These are phyloP conservation scores for Aspergillus tanneri DNA, from an alignment of 2,329 filamentous ascomycete genomes.

Conservation along the genomic window DNA sequence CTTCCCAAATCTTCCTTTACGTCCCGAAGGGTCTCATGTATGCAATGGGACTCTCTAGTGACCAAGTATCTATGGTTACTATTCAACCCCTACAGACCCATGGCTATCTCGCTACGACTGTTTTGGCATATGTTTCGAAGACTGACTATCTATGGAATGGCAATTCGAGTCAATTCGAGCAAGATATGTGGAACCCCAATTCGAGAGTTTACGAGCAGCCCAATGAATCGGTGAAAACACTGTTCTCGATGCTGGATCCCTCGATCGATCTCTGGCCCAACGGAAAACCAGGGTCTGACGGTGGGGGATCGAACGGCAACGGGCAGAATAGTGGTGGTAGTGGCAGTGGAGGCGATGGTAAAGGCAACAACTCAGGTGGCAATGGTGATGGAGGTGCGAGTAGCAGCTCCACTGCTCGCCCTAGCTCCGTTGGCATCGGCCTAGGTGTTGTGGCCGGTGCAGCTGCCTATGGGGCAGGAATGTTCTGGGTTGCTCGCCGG, in stretches of 20 bases:
- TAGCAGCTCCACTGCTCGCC: constrained; percentile 37
- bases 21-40: constrained; percentile 70
- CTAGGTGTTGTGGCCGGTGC: constrained; percentile 75
- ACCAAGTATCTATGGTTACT: constrained; percentile 65
- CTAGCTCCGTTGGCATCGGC: constrained; percentile 64
- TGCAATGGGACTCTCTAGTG: constrained; percentile 51
- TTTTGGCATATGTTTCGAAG: constrained; percentile 70
- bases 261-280: constrained; percentile 53
- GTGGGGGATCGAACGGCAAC: constrained; percentile 40
- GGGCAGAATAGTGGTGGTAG: too few relatives aligned
- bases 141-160: background rate
- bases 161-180: background rate
- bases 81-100: constrained; percentile 64
- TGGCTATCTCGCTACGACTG: constrained; percentile 79
- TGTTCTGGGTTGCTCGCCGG: constrained; percentile 87
- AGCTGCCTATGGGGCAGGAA: constrained; percentile 85
- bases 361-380: constrained; percentile 38
- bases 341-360: constrained; percentile 43
- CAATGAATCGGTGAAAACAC: constrained; percentile 62
- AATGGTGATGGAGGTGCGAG: constrained; percentile 51
- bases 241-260: constrained; percentile 81
- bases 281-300: constrained; percentile 43
- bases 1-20: constrained; percentile 79
- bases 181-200: constrained; percentile 61
- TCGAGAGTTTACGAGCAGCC: constrained; percentile 73